phyloP scores from a whole-genome alignment of 2,329 filamentous ascomycete species.

The Beauveria scarabaeidicola region DNA sequence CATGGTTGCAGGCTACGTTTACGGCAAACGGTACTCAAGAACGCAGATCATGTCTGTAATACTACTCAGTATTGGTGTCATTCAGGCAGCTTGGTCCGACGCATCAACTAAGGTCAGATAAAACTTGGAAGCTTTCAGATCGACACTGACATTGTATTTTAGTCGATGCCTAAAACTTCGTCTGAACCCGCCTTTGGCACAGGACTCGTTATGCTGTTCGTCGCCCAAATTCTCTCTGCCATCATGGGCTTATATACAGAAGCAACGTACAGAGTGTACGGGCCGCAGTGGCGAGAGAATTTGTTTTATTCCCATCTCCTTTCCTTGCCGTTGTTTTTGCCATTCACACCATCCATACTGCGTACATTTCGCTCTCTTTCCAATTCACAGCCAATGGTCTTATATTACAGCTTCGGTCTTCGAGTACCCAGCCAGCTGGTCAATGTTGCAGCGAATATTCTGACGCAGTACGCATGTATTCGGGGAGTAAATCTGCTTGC shows the following conservation, averaged over 20 bases:
- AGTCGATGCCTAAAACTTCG: neutral
- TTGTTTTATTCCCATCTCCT: slow-evolving; percentile 84
- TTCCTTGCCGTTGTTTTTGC: slow-evolving; percentile 67
- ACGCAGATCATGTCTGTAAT: slow-evolving; percentile 75
- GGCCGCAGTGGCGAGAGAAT: slow-evolving; percentile 89
- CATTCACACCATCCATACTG: slow-evolving; percentile 57
- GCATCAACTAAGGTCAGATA: slow-evolving; percentile 65
- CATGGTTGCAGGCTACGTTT: slow-evolving; percentile 80
- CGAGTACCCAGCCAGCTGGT: slow-evolving; percentile 59
- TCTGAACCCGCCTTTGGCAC: slow-evolving; percentile 33
- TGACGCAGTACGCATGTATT: slow-evolving; percentile 93
- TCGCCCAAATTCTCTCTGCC: slow-evolving; percentile 83
- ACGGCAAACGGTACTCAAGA: slow-evolving; percentile 74
- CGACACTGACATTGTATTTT: slow-evolving; percentile 8
- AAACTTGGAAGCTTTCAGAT: slow-evolving; percentile 1
- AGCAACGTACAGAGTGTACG: slow-evolving; percentile 76
- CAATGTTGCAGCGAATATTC: slow-evolving; percentile 65
- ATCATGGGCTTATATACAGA: slow-evolving; percentile 95
- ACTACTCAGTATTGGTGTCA: slow-evolving; percentile 76
- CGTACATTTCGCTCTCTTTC: slow-evolving; percentile 56
- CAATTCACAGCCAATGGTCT: slow-evolving; percentile 49
- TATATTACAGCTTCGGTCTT: neutral
- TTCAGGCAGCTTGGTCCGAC: slow-evolving; percentile 84
- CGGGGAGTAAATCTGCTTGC: slow-evolving; percentile 92
- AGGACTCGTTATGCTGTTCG: slow-evolving; percentile 73